phyloP scores from a whole-genome alignment of 2,329 filamentous ascomycete species.

The Claviceps citrina region DNA sequence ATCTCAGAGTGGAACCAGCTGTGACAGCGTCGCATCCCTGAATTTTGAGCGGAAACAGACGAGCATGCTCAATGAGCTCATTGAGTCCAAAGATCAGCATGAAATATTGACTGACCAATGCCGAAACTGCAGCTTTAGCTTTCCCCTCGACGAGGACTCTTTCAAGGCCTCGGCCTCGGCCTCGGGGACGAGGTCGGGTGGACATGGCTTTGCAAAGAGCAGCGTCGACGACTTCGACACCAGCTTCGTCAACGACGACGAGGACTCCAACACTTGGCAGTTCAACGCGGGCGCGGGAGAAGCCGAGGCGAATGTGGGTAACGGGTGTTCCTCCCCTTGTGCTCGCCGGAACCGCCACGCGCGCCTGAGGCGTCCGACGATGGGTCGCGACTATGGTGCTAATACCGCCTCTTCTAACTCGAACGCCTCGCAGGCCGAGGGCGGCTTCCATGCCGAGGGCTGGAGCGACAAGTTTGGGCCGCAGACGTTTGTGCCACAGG shows the following conservation, averaged over 20 bases:
- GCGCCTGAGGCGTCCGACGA: slow-evolving; percentile 17
- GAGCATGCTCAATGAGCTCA: slow-evolving; percentile 21
- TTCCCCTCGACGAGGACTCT: slow-evolving; percentile 28
- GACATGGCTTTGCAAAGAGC: slow-evolving; percentile 28
- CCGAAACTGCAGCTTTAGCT: slow-evolving; percentile 32
- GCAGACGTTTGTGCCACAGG: slow-evolving; percentile 37
- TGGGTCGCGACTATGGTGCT: slow-evolving; percentile 10
- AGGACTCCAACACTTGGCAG: slow-evolving; percentile 29
- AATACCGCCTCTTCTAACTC: slow-evolving; percentile 11
- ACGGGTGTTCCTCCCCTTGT: slow-evolving; percentile 24
- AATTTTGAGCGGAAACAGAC: slow-evolving; percentile 27
- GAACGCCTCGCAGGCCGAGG: slow-evolving; percentile 13
- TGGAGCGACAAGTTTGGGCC: slow-evolving; percentile 40
- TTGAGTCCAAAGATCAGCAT: slow-evolving; percentile 13
- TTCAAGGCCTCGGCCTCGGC: slow-evolving; percentile 20
- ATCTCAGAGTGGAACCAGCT: slow-evolving; percentile 19
- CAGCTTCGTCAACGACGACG: slow-evolving; percentile 37
- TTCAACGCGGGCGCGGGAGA: slow-evolving; percentile 35
- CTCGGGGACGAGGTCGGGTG: slow-evolving; percentile 7
- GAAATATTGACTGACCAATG: slow-evolving; percentile 18
- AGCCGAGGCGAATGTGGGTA: slow-evolving; percentile 12
- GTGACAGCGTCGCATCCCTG: slow-evolving; percentile 13
- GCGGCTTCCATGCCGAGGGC: slow-evolving; percentile 33
- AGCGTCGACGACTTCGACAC: slow-evolving; percentile 49
- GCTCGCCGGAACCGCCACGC: slow-evolving; percentile 26